Evolutionary conservation across 345 rosid species (phyloP), one percentile per base, ranked within the genome.

Genomic region (Eucalyptus shirleyi): DNA sequence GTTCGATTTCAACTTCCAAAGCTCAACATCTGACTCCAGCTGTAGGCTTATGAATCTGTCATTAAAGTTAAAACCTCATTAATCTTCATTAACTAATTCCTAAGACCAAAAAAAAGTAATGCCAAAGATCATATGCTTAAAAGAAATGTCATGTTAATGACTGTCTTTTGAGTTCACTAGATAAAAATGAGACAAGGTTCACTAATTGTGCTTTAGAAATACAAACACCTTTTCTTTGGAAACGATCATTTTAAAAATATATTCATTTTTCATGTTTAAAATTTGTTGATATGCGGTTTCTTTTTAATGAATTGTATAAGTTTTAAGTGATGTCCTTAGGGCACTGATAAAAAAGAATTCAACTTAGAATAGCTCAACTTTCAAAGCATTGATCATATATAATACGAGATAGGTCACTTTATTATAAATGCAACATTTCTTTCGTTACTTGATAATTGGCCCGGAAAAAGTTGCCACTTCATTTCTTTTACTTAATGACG

Each of bases 201-300:
- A 3, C 13, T 6, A 60, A 28, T 60, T 26, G 17, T 28, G 32
- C 69, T 28, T 60, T 6, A 30, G 32, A 60, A 26, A 28, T 13
- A 28, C 2, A 0, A 12, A 28, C 69, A 28, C 2, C 6, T 60
- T 26, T 42, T 12, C 16, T 12, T 28, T 28, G 1, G 16, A 28
- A 60, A 14, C 1, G 8, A 2, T 60, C 2, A 28, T 60, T 60
- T 60, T 60, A 11, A 11, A 60, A 12, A 60, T 60, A 13, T 28
- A 3, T 28, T 60, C n/a, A n/a, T n/a, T n/a, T n/a, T n/a, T n/a
- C n/a, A n/a, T n/a, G n/a, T n/a, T n/a, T n/a, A 12, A 28, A 28
- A 12, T 28, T 28, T 6, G 32, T 60, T 14, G 69, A 60, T 28
- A 6, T 60, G 32, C 16, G 9, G 21, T 17, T 51, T 51, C 1